Conservation (phyloP, 1,284 basidiomycete species). For the Tylopilus sp. region DNA sequence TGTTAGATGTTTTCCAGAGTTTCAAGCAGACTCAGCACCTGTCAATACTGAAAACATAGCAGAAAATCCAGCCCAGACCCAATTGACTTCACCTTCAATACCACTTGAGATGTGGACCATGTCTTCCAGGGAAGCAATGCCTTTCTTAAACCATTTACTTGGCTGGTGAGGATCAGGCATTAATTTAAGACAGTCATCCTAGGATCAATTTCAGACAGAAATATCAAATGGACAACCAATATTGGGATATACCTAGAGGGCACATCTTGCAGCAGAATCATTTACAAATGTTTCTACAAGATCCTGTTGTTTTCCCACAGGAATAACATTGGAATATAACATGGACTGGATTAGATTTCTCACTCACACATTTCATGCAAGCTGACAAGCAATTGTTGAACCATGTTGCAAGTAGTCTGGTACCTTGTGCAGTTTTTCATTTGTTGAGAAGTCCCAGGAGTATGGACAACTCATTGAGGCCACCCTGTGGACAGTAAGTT, state of each 20-base stretch:
- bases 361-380: constrained; percentile 90
- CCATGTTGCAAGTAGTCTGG: constrained; percentile 93
- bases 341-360: neutral
- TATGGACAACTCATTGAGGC: constrained; percentile 82
- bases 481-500: constrained; percentile 49
- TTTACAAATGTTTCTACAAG: constrained; percentile 91
- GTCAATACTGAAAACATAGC: constrained; percentile 1
- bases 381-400: constrained; percentile 97
- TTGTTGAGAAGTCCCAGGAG: constrained; percentile 93
- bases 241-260: constrained; percentile 68
- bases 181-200: constrained; percentile 89
- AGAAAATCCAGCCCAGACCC: neutral
- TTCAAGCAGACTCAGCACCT: constrained; percentile 85
- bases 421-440: constrained; percentile 97
- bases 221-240: neutral
- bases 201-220: neutral
- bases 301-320: constrained; percentile 82
- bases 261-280: constrained; percentile 78
- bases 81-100: constrained; percentile 60
- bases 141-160: constrained; percentile 92
- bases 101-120: constrained; percentile 94
- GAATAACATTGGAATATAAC: neutral
- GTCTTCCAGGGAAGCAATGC: constrained; percentile 90
- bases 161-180: constrained; percentile 98
- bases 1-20: constrained; percentile 66